A percentile compares a stretch with the other conserved stretches of the same genome.
Evolutionary conservation across 2,329 filamentous ascomycete genomes (phyloP).

Genomic region (Chaetomiaceae sp.): DNA sequence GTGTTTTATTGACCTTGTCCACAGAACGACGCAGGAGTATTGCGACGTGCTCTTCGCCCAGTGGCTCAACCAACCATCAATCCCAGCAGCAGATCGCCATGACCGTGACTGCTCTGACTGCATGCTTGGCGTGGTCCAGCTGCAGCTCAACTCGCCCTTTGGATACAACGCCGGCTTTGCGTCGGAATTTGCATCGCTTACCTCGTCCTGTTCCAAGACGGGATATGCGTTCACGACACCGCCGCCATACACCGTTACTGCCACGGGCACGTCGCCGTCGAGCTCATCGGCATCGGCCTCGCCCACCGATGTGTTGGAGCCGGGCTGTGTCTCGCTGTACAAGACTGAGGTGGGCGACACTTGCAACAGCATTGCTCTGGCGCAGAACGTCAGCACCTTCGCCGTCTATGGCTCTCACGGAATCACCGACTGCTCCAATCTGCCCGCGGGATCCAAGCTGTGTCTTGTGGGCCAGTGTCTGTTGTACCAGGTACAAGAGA

Average conservation of each 20-base stretch:
- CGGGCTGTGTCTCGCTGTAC: not conserved
- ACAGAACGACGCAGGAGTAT: not conserved
- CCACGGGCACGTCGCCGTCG: not conserved
- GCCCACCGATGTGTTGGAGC: not conserved
- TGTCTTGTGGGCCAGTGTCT: not conserved
- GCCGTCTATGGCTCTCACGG: not conserved
- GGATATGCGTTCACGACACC: not conserved
- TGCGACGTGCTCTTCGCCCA: not conserved
- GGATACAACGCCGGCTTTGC: slow-evolving; percentile 1
- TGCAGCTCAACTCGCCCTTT: slow-evolving; percentile 2
- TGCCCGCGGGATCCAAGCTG: not conserved
- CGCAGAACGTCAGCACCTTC: not conserved
- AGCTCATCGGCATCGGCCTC: not conserved
- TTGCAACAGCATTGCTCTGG: not conserved
- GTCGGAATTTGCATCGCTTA: not conserved
- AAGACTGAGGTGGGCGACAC: not conserved
- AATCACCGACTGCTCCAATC: not conserved
- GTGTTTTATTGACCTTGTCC: not conserved
- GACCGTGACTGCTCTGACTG: not conserved
- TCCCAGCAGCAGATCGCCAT: not conserved
- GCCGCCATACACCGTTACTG: not conserved
- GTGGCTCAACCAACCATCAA: slow-evolving; percentile 1
- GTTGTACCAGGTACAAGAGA: not conserved
- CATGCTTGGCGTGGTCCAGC: not conserved
- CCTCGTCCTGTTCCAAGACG: not conserved